A percentile compares a stretch with the other conserved stretches of the same genome.
These are phyloP conservation scores for Pseudozyma flocculosa DNA, from an alignment of 1,284 basidiomycete genomes.

Conservation along the genomic window DNA sequence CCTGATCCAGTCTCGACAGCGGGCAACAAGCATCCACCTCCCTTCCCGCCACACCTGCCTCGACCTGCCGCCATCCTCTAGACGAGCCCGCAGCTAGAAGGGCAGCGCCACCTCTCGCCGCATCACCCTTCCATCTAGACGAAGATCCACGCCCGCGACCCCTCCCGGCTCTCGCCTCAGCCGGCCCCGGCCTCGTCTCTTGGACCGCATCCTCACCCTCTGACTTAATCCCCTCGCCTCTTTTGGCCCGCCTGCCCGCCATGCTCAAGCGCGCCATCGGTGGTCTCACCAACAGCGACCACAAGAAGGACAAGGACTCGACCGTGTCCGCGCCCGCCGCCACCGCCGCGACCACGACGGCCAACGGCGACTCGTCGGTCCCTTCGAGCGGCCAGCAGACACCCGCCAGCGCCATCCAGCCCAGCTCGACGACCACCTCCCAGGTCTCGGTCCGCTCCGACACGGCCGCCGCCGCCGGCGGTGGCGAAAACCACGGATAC, in stretches of 20 bases:
- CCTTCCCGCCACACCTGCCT: background rate
- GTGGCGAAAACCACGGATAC: too few species aligned
- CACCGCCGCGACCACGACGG: conserved; percentile 9
- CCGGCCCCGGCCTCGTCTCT: too few species aligned
- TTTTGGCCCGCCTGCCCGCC: too few species aligned
- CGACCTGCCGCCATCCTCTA: too few species aligned
- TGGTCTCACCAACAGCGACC: conserved; percentile 20
- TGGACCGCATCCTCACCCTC: too few species aligned
- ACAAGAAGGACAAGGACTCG: conserved; percentile 12
- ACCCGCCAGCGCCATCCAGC: background rate
- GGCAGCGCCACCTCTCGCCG: too few species aligned
- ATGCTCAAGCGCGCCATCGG: conserved; percentile 33
- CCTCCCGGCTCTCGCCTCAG: too few species aligned
- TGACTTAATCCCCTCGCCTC: too few species aligned
- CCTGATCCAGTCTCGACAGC: conserved; percentile 40
- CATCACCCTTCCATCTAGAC: too few species aligned
- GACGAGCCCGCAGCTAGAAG: too few species aligned
- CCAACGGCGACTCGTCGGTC: background rate
- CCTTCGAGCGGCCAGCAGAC: too few species aligned
- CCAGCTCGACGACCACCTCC: conserved; percentile 18
- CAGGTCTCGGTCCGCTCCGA: conserved; percentile 16
- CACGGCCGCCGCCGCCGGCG: background rate
- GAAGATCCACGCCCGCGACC: too few species aligned
- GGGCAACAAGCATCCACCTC: conserved; percentile 1
- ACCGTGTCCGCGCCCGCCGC: conserved; percentile 6